Percentiles rank a stretch among this genome's conserved stretches.
Conservation (phyloP, 192 early-diverging fungal genomes). For the Coemansia sp. region DNA sequence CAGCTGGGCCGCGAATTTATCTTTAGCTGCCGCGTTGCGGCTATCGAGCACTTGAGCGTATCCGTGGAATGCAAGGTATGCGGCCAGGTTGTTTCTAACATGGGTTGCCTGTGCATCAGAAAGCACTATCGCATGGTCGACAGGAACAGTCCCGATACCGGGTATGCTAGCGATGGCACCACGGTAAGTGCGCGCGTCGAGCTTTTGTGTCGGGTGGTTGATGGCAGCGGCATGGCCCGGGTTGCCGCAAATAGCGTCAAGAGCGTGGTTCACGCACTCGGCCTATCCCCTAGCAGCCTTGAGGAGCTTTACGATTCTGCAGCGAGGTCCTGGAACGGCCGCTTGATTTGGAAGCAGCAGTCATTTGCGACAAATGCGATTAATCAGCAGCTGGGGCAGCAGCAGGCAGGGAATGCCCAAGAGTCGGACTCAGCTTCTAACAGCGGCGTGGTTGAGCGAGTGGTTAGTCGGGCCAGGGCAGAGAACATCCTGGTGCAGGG, state of each 20-base stretch:
- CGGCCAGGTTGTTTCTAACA: conserved; percentile 16
- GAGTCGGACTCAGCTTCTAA: too few species aligned
- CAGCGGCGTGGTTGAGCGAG: neutral
- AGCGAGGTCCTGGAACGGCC: conserved; percentile 30
- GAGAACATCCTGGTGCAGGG: conserved; percentile 17
- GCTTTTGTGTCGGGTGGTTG: conserved; percentile 22
- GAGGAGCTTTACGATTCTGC: conserved; percentile 14
- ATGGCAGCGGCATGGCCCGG: conserved; percentile 43
- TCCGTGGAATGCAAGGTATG: conserved; percentile 18
- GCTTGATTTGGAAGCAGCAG: conserved; percentile 28
- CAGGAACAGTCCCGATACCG: neutral
- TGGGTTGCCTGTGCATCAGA: conserved; percentile 25
- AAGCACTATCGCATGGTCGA: conserved; percentile 12
- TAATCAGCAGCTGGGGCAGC: neutral
- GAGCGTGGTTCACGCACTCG: conserved; percentile 5
- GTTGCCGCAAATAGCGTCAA: neutral
- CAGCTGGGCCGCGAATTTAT: neutral
- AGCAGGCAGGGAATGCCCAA: neutral
- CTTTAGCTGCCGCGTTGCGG: conserved; percentile 15
- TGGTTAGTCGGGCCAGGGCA: conserved; percentile 2
- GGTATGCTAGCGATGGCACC: neutral
- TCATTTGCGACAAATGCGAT: neutral
- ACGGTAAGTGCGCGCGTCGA: conserved; percentile 2
- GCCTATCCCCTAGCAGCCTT: conserved; percentile 5
- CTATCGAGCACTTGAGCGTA: conserved; percentile 19